Evolutionary conservation across 176 grass and related monocot genomes (phyloP).

Genomic region (Phoenix roebelenii): DNA sequence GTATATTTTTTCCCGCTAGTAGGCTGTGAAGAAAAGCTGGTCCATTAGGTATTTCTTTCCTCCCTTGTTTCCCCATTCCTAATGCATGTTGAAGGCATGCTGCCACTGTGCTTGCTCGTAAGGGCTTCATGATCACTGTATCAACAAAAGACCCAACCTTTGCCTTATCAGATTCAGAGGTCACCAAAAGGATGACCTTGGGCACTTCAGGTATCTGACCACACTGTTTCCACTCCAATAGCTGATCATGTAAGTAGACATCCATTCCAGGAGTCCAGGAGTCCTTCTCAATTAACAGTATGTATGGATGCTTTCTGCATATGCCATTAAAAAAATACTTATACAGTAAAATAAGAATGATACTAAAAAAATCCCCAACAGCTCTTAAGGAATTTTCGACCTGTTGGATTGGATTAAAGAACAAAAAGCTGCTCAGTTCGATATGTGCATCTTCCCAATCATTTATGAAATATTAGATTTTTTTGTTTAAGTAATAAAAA

Average conservation of each 20-base stretch:
- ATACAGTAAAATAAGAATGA: background rate
- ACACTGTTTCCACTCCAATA: conserved; percentile 31
- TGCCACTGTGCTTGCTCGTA: conserved; percentile 79
- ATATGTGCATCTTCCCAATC: too few relatives aligned
- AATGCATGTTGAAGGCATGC: conserved; percentile 73
- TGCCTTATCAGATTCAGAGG: conserved; percentile 56
- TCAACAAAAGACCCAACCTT: conserved; percentile 39
- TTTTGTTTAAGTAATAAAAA: too few relatives aligned
- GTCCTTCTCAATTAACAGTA: conserved; percentile 78
- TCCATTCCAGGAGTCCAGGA: conserved; percentile 44
- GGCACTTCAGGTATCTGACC: conserved; percentile 26
- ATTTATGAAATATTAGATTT: too few relatives aligned
- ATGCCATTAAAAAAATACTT: background rate
- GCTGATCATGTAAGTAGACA: conserved; percentile 33
- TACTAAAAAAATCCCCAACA: background rate
- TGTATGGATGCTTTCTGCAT: conserved; percentile 30
- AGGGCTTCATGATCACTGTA: conserved; percentile 74
- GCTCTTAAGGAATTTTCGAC: too few relatives aligned
- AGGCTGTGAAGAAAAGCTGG: conserved; percentile 42
- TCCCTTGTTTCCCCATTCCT: conserved; percentile 30
- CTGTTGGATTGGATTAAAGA: too few relatives aligned
- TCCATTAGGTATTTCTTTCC: conserved; percentile 46
- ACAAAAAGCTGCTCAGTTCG: too few relatives aligned
- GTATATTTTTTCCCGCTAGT: conserved; percentile 81
- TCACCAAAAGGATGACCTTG: conserved; percentile 61